Evolutionary conservation across 176 grass and related monocot genomes (phyloP).

Genomic region (Oryza longistaminata): DNA sequence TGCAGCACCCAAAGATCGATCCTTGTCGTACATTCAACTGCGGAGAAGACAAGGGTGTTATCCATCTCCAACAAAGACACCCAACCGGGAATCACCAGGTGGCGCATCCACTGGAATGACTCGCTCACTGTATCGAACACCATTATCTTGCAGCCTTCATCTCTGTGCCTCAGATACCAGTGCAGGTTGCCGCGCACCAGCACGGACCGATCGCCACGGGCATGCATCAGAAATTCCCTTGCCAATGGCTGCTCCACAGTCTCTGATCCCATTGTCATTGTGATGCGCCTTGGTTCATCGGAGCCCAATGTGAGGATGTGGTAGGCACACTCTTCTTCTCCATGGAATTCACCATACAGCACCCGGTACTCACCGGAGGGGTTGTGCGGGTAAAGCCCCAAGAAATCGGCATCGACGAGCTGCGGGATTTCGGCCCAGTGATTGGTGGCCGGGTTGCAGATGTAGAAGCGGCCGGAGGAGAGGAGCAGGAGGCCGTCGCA

Average conservation of each 20-base stretch:
- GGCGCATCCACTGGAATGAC: background rate
- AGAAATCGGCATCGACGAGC: background rate
- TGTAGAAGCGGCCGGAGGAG: background rate
- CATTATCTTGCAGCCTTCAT: background rate
- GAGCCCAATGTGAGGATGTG: background rate
- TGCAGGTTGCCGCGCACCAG: background rate
- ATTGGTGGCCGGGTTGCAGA: background rate
- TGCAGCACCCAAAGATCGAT: background rate
- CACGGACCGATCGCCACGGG: background rate
- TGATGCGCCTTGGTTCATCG: background rate
- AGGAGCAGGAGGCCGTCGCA: background rate
- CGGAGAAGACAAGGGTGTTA: background rate
- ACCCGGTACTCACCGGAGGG: background rate
- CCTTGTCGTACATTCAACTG: no score
- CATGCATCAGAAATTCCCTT: background rate
- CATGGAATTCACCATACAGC: background rate
- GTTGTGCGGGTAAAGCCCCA: background rate
- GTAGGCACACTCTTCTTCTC: background rate
- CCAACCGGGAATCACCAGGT: accelerated
- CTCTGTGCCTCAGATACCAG: background rate
- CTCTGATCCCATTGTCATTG: background rate
- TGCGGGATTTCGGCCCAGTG: background rate
- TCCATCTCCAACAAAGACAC: background rate
- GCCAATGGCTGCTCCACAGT: background rate
- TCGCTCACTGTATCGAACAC: background rate